These are phyloP conservation scores for Heterobasidion irregulare DNA, from an alignment of 1,284 basidiomycete species.

Conservation along the genomic window DNA sequence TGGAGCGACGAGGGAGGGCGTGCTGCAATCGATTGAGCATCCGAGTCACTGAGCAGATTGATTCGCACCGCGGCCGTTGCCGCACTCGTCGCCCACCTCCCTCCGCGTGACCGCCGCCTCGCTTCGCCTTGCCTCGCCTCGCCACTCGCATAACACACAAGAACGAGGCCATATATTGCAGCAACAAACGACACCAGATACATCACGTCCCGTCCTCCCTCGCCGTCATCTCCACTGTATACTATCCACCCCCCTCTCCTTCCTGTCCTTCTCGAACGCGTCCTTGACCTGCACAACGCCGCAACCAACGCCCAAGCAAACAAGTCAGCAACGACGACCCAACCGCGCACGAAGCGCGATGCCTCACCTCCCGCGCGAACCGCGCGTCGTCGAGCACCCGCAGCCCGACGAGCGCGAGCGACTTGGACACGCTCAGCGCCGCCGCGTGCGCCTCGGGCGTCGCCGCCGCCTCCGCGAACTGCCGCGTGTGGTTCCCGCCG, in stretches of 20 bases:
- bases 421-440: slow-evolving; percentile 49
- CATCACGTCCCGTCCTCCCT: neutral
- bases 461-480: slow-evolving; percentile 51
- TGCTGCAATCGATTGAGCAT: neutral
- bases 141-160: neutral
- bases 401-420: slow-evolving; percentile 51
- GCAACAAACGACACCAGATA: neutral
- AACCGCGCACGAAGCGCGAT: neutral
- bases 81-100: no score
- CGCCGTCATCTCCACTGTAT: no score
- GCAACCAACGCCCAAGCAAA: neutral
- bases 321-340: neutral
- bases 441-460: slow-evolving; percentile 54
- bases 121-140: neutral
- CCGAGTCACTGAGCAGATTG: neutral
- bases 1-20: neutral
- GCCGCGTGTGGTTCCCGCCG: slow-evolving; percentile 63
- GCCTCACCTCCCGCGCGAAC: slow-evolving; percentile 47
- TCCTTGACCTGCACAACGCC: slow-evolving; percentile 22
- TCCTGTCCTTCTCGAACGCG: slow-evolving; percentile 28
- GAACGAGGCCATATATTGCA: neutral
- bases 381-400: slow-evolving; percentile 45
- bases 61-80: neutral
- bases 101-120: neutral
- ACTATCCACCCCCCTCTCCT: neutral